Evolutionary conservation across 768 basidiomycete species (phyloP).

Genomic region (Mycena rebaudengoi): DNA sequence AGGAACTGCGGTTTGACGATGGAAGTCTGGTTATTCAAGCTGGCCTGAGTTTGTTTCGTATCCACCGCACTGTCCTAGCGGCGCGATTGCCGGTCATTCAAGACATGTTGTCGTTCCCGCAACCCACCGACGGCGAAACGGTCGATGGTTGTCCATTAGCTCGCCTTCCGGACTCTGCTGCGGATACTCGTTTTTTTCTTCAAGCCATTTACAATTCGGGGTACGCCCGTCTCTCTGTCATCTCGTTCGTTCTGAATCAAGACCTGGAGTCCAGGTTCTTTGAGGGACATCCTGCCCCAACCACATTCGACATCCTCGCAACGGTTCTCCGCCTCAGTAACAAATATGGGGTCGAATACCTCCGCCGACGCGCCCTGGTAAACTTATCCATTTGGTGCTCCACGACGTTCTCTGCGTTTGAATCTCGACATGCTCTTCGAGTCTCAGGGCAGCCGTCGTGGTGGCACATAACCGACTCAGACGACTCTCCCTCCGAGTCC

Average conservation of each 20-base stretch:
- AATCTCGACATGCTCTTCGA: too few species aligned
- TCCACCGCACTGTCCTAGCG: background rate
- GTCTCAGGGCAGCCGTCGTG: too few species aligned
- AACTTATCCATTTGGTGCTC: background rate
- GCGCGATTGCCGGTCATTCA: slow-evolving; percentile 4
- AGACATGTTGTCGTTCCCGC: slow-evolving; percentile 10
- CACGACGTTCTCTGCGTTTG: background rate
- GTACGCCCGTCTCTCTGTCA: background rate
- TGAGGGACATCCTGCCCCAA: slow-evolving; percentile 1
- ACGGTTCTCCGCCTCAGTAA: slow-evolving; percentile 6
- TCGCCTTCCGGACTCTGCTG: background rate
- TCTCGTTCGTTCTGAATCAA: background rate
- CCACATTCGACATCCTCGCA: slow-evolving; percentile 9
- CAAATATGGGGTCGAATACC: slow-evolving; percentile 16
- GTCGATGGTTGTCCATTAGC: slow-evolving; percentile 12
- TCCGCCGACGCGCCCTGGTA: slow-evolving; percentile 2
- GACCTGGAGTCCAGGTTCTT: background rate
- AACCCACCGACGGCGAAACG: background rate
- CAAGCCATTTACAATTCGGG: background rate
- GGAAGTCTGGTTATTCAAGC: slow-evolving; percentile 3
- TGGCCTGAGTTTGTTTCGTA: slow-evolving; percentile 1
- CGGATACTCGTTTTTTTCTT: slow-evolving; percentile 9
- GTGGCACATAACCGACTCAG: too few species aligned
- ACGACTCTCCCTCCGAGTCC: too few species aligned
- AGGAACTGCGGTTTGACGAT: slow-evolving; percentile 11